These are phyloP conservation scores for Nemania bipapillata DNA, from an alignment of 2,329 filamentous ascomycete genomes.

Conservation along the genomic window DNA sequence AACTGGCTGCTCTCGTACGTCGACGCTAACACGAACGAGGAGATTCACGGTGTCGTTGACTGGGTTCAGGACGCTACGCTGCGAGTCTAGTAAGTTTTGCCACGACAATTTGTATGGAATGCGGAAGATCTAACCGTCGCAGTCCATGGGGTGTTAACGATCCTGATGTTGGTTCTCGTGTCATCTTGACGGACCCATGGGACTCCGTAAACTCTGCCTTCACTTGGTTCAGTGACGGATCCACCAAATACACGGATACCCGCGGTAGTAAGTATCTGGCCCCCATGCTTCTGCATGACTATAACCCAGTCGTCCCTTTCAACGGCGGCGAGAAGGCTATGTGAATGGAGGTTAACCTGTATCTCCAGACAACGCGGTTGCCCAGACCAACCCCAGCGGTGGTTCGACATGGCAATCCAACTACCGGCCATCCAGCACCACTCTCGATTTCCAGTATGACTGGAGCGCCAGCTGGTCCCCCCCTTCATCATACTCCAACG, in stretches of 20 bases:
- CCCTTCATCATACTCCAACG: slow-evolving; percentile 60
- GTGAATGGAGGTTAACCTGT: slow-evolving; percentile 5
- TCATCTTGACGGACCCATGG: slow-evolving; percentile 61
- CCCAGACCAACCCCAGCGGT: slow-evolving; percentile 63
- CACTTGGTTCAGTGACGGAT: slow-evolving; percentile 64
- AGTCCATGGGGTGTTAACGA: slow-evolving; percentile 66
- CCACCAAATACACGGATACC: slow-evolving; percentile 61
- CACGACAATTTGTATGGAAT: background rate
- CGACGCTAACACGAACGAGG: slow-evolving; percentile 59
- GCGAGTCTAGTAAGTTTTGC: slow-evolving; percentile 60
- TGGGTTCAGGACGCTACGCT: slow-evolving; percentile 67
- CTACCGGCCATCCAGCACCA: slow-evolving; percentile 60
- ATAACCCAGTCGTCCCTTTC: background rate
- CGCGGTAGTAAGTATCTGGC: slow-evolving; percentile 57
- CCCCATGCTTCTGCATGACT: background rate
- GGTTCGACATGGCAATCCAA: slow-evolving; percentile 59
- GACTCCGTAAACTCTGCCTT: slow-evolving; percentile 60
- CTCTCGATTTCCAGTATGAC: slow-evolving; percentile 61
- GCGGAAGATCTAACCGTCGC: slow-evolving; percentile 28
- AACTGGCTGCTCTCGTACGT: slow-evolving; percentile 71
- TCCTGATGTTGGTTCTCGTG: slow-evolving; percentile 61
- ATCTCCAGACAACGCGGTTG: slow-evolving; percentile 63
- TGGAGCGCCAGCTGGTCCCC: slow-evolving; percentile 53
- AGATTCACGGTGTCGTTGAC: slow-evolving; percentile 66
- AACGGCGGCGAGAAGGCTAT: background rate